These are phyloP conservation scores for Tetrapyrgos nigripes DNA, from an alignment of 1,284 basidiomycete genomes.

Conservation along the genomic window DNA sequence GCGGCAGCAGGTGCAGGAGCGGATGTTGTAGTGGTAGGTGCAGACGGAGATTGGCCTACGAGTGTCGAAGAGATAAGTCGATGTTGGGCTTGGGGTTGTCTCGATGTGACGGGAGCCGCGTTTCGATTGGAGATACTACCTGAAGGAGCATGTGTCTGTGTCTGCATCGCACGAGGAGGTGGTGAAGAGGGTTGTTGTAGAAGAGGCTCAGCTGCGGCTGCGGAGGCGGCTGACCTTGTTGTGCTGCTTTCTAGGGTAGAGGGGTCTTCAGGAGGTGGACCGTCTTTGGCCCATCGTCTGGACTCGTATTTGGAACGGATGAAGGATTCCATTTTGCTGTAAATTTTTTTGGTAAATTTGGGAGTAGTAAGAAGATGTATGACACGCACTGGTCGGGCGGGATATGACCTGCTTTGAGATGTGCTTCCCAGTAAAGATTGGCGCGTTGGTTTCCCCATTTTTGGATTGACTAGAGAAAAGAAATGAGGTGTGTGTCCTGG, in stretches of 20 bases:
- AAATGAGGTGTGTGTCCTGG: constrained; percentile 3
- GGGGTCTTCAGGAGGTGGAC: constrained; percentile 85
- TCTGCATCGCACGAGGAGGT: constrained; percentile 29
- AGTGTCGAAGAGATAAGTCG: constrained; percentile 54
- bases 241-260: constrained; percentile 71
- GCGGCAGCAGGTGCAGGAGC: constrained; percentile 29
- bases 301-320: constrained; percentile 98
- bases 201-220: constrained; percentile 36
- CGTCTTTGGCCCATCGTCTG: constrained; percentile 91
- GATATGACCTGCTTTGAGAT: constrained; percentile 90
- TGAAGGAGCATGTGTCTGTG: constrained; percentile 39
- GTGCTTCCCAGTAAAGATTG: constrained; percentile 97
- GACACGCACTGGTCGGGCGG: constrained; percentile 92
- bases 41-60: constrained; percentile 26
- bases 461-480: constrained; percentile 72
- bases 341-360: constrained; percentile 4
- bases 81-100: constrained; percentile 59
- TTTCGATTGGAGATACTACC: constrained; percentile 36
- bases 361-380: background rate
- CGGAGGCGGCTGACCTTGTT: background rate
- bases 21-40: constrained; percentile 22
- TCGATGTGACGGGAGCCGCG: constrained; percentile 40
- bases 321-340: constrained; percentile 97
- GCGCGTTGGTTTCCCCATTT: constrained; percentile 95
- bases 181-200: constrained; percentile 29